Conservation (phyloP, 1,284 basidiomycete species). For the Pascua sp. region DNA sequence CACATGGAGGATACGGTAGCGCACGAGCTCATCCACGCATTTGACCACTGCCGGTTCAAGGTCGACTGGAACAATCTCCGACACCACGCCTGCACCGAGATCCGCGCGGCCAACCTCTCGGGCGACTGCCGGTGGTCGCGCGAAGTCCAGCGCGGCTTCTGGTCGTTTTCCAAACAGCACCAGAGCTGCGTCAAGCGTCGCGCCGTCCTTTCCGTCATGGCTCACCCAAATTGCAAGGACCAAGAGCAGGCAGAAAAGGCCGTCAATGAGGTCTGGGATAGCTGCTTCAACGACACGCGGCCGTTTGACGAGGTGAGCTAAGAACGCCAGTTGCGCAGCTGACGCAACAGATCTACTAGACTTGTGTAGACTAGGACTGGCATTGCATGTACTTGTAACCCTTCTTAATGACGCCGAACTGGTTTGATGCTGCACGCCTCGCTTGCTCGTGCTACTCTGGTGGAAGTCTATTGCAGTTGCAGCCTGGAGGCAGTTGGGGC, state of each 20-base stretch:
- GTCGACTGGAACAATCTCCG: constrained; percentile 86
- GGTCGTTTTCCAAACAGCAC: constrained; percentile 85
- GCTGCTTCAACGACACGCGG: constrained; percentile 89
- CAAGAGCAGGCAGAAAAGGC: constrained; percentile 73
- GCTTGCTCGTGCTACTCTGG: no score
- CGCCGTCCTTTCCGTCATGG: constrained; percentile 74
- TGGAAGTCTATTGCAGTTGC: no score
- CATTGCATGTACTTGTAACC: constrained; percentile 10
- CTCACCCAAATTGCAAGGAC: constrained; percentile 76
- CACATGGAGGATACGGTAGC: constrained; percentile 91
- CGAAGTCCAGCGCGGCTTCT: constrained; percentile 69
- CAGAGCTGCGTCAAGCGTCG: constrained; percentile 87
- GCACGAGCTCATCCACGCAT: constrained; percentile 95
- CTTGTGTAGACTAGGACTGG: not conserved
- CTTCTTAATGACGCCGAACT: no score
- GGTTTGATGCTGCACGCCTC: no score
- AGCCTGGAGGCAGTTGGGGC: no score
- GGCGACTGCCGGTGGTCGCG: constrained; percentile 84
- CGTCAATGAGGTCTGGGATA: constrained; percentile 95
- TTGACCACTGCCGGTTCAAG: constrained; percentile 89
- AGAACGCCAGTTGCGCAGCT: not conserved
- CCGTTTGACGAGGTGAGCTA: constrained; percentile 86
- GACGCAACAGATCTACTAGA: constrained; percentile 16
- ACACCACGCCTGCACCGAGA: constrained; percentile 96
- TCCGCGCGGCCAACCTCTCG: constrained; percentile 87